Conservation (phyloP, 1,139 yeast genomes). For the Meyerozyma sp. region DNA sequence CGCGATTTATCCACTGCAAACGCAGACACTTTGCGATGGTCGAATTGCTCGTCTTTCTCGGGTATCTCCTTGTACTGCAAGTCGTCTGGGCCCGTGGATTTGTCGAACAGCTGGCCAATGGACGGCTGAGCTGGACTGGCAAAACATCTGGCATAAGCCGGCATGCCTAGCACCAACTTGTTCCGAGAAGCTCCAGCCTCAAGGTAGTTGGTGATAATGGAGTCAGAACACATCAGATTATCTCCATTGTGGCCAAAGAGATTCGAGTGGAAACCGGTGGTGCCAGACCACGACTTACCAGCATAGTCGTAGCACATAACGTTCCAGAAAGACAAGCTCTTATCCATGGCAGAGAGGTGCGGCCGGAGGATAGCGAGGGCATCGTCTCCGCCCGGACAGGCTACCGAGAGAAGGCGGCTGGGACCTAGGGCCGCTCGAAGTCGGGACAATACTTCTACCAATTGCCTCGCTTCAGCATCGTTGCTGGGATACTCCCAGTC, state of each 20-base stretch:
- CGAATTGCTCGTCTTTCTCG: constrained; percentile 42
- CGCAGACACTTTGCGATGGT: constrained; percentile 52
- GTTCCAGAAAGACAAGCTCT: constrained; percentile 65
- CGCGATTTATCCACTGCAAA: constrained; percentile 41
- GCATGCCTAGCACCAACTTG: constrained; percentile 81
- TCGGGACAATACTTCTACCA: constrained; percentile 38
- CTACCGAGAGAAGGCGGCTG: constrained; percentile 51
- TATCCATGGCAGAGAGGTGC: constrained; percentile 48
- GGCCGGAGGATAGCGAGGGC: constrained; percentile 31
- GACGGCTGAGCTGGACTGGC: constrained; percentile 27
- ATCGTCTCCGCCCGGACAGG: constrained; percentile 66
- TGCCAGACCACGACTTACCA: constrained; percentile 65
- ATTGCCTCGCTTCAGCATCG: constrained; percentile 37
- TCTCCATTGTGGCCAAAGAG: constrained; percentile 43
- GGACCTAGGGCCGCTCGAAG: constrained; percentile 39
- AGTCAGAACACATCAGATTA: constrained; percentile 42
- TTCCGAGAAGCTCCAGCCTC: constrained; percentile 35
- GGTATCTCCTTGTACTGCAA: constrained; percentile 52
- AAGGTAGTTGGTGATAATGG: constrained; percentile 43
- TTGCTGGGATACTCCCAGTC: constrained; percentile 90
- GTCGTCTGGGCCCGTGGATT: constrained; percentile 40
- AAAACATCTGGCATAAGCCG: constrained; percentile 78
- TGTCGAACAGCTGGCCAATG: constrained; percentile 39
- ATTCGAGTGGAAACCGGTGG: constrained; percentile 67
- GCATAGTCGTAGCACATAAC: constrained; percentile 87